phyloP scores from a whole-genome alignment of 2,329 filamentous ascomycete species.

The Calycina herbarum region DNA sequence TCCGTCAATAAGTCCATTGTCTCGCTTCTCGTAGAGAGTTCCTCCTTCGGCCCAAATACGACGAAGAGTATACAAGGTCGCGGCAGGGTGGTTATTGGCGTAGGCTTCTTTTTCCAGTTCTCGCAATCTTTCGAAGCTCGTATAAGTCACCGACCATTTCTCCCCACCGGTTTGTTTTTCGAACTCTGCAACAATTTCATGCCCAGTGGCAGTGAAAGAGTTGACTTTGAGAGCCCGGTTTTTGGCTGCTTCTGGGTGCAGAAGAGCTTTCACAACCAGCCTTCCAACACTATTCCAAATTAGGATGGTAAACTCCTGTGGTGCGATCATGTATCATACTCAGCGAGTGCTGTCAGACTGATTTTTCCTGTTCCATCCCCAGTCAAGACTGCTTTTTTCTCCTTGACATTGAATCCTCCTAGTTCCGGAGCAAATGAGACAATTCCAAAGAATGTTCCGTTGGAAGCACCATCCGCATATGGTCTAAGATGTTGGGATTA shows the following conservation, averaged over 20 bases:
- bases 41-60: slow-evolving; percentile 74
- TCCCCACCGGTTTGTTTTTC: slow-evolving; percentile 43
- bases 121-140: slow-evolving; percentile 44
- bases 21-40: slow-evolving; percentile 67
- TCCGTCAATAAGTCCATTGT: slow-evolving; percentile 60
- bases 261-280: slow-evolving; percentile 39
- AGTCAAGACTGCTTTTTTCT: slow-evolving; percentile 59
- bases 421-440: slow-evolving; percentile 31
- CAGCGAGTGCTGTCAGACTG: slow-evolving; percentile 69
- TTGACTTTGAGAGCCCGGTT: slow-evolving; percentile 40
- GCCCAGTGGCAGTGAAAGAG: slow-evolving; percentile 40
- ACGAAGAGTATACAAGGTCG: slow-evolving; percentile 59
- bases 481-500: slow-evolving; percentile 3
- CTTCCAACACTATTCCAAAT: slow-evolving; percentile 41
- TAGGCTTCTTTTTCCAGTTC: slow-evolving; percentile 60
- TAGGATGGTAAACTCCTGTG: neutral
- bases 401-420: slow-evolving; percentile 60
- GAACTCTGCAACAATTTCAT: slow-evolving; percentile 40
- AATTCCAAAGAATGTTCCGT: slow-evolving; percentile 8
- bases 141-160: slow-evolving; percentile 38
- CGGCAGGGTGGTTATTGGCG: slow-evolving; percentile 51
- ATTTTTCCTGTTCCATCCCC: slow-evolving; percentile 62
- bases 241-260: slow-evolving; percentile 38
- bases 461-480: slow-evolving; percentile 14
- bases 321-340: slow-evolving; percentile 48